phyloP scores from a whole-genome alignment of 495 filamentous ascomycete species.

The Aspergillus cavernicola region DNA sequence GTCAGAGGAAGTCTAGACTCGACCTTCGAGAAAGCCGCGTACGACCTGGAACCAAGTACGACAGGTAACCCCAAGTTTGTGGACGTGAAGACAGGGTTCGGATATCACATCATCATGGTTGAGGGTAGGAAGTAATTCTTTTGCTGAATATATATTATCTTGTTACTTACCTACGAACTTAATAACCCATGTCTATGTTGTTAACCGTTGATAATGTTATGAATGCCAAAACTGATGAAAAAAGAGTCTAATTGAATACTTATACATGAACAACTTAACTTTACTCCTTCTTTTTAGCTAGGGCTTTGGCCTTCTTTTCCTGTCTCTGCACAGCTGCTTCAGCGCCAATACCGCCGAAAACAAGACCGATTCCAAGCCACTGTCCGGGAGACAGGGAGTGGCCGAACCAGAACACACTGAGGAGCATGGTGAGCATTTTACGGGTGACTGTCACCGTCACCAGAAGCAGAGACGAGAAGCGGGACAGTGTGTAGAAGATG shows the following conservation, averaged over 20 bases:
- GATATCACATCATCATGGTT: slow-evolving; percentile 96
- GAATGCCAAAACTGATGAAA: background rate
- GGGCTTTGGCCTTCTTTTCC: slow-evolving; percentile 82
- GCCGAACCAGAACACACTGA: slow-evolving; percentile 92
- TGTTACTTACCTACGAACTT: background rate
- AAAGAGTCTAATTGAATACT: slow-evolving; percentile 4
- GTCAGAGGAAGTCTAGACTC: slow-evolving; percentile 66
- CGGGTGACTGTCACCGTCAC: slow-evolving; percentile 96
- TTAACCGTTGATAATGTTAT: background rate
- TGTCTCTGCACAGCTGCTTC: slow-evolving; percentile 77
- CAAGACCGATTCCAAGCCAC: slow-evolving; percentile 85
- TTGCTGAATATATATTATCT: background rate
- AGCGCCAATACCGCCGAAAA: slow-evolving; percentile 92
- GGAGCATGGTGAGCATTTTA: slow-evolving; percentile 99
- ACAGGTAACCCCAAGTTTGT: slow-evolving; percentile 71
- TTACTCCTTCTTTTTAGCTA: slow-evolving; percentile 52
- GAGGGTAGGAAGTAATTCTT: slow-evolving; percentile 58
- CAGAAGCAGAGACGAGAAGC: slow-evolving; percentile 85
- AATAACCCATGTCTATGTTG: slow-evolving; percentile 2
- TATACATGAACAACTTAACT: background rate
- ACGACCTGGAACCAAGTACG: slow-evolving; percentile 70
- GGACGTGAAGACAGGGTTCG: slow-evolving; percentile 78
- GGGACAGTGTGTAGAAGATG: slow-evolving; percentile 92
- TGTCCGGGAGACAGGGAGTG: slow-evolving; percentile 81
- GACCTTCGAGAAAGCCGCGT: slow-evolving; percentile 79